Conservation (phyloP, 805 yeast species). For the Kodamaea neixiangensis region DNA sequence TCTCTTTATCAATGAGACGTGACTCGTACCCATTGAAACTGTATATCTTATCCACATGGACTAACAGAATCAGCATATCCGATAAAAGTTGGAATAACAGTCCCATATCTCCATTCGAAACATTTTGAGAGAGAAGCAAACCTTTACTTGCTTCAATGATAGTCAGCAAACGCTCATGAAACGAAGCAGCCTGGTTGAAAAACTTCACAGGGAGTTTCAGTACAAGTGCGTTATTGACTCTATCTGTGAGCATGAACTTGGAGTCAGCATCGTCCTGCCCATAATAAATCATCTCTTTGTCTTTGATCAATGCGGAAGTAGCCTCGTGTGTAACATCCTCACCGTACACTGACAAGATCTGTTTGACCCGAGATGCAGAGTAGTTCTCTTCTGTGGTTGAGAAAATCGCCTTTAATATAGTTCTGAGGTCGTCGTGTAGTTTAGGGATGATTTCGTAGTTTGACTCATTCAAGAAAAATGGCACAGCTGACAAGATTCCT, state of each 20-base stretch:
- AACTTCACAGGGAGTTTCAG: slow-evolving; percentile 38
- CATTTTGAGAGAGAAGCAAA: slow-evolving; percentile 51
- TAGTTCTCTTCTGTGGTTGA: slow-evolving; percentile 53
- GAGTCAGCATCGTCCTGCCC: slow-evolving; percentile 42
- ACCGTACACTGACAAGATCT: slow-evolving; percentile 46
- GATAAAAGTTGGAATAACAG: slow-evolving; percentile 58
- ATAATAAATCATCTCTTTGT: slow-evolving; percentile 54
- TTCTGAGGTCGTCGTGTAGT: slow-evolving; percentile 37
- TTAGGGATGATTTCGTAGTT: slow-evolving; percentile 11
- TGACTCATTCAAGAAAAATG: slow-evolving; percentile 41
- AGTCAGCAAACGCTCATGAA: slow-evolving; percentile 44
- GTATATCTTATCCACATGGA: slow-evolving; percentile 52
- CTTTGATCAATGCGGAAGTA: slow-evolving; percentile 50
- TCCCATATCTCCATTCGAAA: slow-evolving; percentile 64
- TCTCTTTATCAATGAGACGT: slow-evolving; percentile 67
- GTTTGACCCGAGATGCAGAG: slow-evolving; percentile 46
- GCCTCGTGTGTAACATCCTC: slow-evolving; percentile 53
- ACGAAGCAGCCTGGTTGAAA: slow-evolving; percentile 47
- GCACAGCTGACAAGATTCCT: slow-evolving; percentile 45
- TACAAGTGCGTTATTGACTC: slow-evolving; percentile 40
- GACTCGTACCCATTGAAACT: slow-evolving; percentile 70
- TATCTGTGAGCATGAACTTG: slow-evolving; percentile 59
- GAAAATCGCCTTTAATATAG: slow-evolving; percentile 56
- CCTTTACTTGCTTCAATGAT: slow-evolving; percentile 53
- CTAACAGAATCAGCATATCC: slow-evolving; percentile 12